Evolutionary conservation across 306 rosid species (phyloP), one percentile per base, ranked within the genome.

Genomic region (Acacia crassicarpa): DNA sequence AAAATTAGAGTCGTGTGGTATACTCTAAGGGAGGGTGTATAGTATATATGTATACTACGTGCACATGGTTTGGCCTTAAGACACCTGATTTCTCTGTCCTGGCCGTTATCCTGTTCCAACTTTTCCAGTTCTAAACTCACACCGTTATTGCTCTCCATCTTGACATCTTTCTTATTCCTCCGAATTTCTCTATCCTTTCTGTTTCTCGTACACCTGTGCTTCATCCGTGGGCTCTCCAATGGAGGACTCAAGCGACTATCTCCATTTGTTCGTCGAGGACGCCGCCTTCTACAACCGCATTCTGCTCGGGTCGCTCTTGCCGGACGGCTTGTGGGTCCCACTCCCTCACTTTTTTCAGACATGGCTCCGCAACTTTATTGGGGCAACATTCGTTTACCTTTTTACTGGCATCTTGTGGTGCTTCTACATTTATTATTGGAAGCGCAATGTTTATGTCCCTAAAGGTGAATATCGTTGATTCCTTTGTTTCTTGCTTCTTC

Each of bases 311-410:
- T 40, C 22, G 38, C 72, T 93, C n/a, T 82, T 93, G 73, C 98
- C 98, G 1, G 49, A 38, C 1, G 0, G 15, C 15, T 1, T 61
- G 82, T 92, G 92, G 91, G 84, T 46, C 74, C 91, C 93, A 56
- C 89, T 95, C 30, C 98, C 97, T 1, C 95, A 85, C 72, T 89
- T 93, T 78, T 12, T 86, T 48, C 99, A 91, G 83, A 83, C 93
- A 0, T 95, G 99, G 99, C 87, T 95, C 17, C 93, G 98, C 12
- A 93, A 95, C 86, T 93, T 81, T 93, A 72, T 95, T 66, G 98
- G 92, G 8, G 99, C 96, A 1, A 65, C 78, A 45, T 67, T 87
- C 6, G 72, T 93, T 72, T 95, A 95, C 89, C 40, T 95, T 53
- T 2, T 92, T 71, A 89, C 94, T 20, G 96, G 93, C 6, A 51